Conservation (phyloP, 2,329 filamentous ascomycete genomes). For the Trichoderma harzianum region DNA sequence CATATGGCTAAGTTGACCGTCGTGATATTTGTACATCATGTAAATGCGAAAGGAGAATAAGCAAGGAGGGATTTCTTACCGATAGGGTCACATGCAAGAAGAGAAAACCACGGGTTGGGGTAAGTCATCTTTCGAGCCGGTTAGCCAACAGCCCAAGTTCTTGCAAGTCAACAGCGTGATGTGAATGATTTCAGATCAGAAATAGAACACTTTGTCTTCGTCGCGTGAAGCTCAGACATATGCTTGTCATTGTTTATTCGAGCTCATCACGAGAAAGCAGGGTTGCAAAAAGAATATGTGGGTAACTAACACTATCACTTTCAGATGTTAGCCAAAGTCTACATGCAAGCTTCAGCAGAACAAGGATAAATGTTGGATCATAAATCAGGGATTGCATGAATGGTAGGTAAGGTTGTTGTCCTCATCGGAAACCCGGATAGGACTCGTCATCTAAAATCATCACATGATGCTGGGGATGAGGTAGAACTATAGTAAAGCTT, state of each 20-base stretch:
- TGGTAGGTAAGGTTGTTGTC: constrained; percentile 65
- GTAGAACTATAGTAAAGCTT: background rate
- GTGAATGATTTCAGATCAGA: constrained; percentile 29
- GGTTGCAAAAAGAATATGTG: constrained; percentile 15
- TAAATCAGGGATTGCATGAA: constrained; percentile 63
- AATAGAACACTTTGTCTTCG: constrained; percentile 39
- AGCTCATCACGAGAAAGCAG: constrained; percentile 66
- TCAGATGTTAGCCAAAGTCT: constrained; percentile 24
- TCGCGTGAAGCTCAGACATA: constrained; percentile 79
- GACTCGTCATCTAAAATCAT: constrained; percentile 71
- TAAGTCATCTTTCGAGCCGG: constrained; percentile 11
- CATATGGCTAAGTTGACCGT: constrained; percentile 49
- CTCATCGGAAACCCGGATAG: constrained; percentile 69
- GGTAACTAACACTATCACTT: constrained; percentile 25
- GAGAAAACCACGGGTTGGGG: background rate
- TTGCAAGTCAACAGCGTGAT: constrained; percentile 19
- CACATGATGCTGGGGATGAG: constrained; percentile 24
- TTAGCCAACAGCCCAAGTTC: constrained; percentile 24
- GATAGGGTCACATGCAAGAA: background rate
- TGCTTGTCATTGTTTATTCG: constrained; percentile 91
- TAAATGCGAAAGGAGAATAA: constrained; percentile 17
- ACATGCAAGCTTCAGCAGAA: constrained; percentile 14
- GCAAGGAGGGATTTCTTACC: constrained; percentile 28
- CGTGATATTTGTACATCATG: constrained; percentile 47
- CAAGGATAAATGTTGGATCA: constrained; percentile 4